Conservation (phyloP, 768 basidiomycete genomes). For the Scleroderma citrinum region DNA sequence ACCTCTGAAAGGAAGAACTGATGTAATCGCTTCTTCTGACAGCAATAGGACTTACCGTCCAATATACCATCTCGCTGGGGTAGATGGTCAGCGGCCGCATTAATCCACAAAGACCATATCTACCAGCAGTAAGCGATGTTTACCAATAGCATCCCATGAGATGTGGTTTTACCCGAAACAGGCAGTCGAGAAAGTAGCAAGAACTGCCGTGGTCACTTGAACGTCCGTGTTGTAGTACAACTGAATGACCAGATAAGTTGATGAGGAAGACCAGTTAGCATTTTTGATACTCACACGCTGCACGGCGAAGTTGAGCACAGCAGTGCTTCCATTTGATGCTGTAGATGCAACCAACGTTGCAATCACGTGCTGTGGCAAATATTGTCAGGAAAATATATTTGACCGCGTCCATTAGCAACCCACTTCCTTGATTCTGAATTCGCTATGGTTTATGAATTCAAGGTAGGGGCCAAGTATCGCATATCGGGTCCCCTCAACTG, state of each 20-base stretch:
- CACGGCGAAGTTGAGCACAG: slow-evolving; percentile 57
- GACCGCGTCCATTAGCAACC: slow-evolving; percentile 1
- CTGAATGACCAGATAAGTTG: slow-evolving; percentile 20
- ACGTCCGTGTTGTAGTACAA: slow-evolving; percentile 57
- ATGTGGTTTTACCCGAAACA: slow-evolving; percentile 47
- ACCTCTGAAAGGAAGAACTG: slow-evolving; percentile 29
- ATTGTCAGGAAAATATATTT: background rate
- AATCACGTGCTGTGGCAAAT: slow-evolving; percentile 48
- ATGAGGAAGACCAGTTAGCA: background rate
- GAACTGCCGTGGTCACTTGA: slow-evolving; percentile 47
- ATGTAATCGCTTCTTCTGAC: background rate
- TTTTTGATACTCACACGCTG: slow-evolving; percentile 37
- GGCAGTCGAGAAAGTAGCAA: slow-evolving; percentile 59
- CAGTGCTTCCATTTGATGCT: slow-evolving; percentile 45
- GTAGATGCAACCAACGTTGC: slow-evolving; percentile 53
- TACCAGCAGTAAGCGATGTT: slow-evolving; percentile 15
- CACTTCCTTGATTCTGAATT: slow-evolving; percentile 57
- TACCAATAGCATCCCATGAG: background rate
- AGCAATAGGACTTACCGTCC: slow-evolving; percentile 34
- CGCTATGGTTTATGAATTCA: slow-evolving; percentile 50
- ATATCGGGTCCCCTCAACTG: slow-evolving; percentile 42
- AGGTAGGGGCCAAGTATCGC: slow-evolving; percentile 36
- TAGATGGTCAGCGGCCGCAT: slow-evolving; percentile 54
- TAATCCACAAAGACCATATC: slow-evolving; percentile 56
- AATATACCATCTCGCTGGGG: slow-evolving; percentile 62